Base-by-base conservation (phyloP, 2,329 filamentous ascomycete genomes). In the Sarocladiaceae sp. region DNA sequence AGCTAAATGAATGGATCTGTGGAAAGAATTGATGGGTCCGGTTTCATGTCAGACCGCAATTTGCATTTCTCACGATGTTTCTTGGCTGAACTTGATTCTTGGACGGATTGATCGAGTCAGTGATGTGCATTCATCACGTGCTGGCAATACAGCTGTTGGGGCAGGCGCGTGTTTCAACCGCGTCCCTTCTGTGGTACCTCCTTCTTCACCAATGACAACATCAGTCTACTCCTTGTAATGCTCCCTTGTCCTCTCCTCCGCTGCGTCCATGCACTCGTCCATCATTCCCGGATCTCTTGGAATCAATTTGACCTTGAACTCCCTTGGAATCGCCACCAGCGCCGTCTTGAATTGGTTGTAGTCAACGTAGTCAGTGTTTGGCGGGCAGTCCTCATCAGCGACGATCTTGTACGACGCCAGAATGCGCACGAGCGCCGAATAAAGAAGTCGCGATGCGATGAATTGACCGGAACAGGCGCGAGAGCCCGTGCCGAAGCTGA, bases 301-400 rank as follows among this genome's bases (percentile, higher is more conserved):
- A 15, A 80, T 66, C n/a, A 84, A 62, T 58, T 68, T 77, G 4
- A 83, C 73, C 58, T 79, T 80, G 62, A 83, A 84, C 40, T 80
- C 73, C 40, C 74, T 64, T 1, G 80, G 81, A 49, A 84, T 83
- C 0, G 81, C 80, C 12, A 83, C 80, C 29, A 84, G 58, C 0
- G 80, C 80, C 1, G 73, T 76, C 64, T 83, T 83, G 58, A 82
- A 75, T 58, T 78, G 72, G 57, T 83, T 84, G 58, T 83, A 83
- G 4, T 84, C 79, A 4, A 83, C 75, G 55, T 83, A 83, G 59
- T 83, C 79, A 0, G 79, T 83, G 56, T 82, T 83, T 0, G 80
- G 80, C 0, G 80, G 79, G 39, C 74, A 65, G 0, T 62, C 59
- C 49, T 74, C 67, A 57, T 69, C 72, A 22, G 78, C 69, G 28